Conservation (phyloP, 805 yeast species). For the Candida caryicola region DNA sequence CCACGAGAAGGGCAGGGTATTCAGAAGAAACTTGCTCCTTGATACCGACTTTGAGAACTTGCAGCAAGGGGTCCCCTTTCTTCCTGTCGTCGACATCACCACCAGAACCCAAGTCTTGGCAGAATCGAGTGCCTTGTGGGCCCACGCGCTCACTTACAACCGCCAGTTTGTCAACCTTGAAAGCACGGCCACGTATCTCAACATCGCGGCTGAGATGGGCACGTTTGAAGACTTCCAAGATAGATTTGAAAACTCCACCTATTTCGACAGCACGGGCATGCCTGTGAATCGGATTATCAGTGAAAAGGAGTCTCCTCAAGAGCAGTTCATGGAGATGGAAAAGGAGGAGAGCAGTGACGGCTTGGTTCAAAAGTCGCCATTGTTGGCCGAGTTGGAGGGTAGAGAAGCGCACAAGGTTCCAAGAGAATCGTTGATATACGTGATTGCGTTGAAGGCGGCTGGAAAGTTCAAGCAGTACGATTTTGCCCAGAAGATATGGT, state of each 20-base stretch:
- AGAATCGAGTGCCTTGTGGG: constrained; percentile 79
- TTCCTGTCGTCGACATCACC: constrained; percentile 53
- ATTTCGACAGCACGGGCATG: constrained; percentile 23
- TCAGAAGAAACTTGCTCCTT: constrained; percentile 46
- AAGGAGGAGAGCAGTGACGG: constrained; percentile 1
- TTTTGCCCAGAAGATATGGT: constrained; percentile 69
- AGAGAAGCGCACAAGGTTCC: constrained; percentile 12
- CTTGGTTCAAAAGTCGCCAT: constrained; percentile 18
- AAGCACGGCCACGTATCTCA: constrained; percentile 51
- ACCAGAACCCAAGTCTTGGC: constrained; percentile 48
- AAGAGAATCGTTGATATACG: constrained; percentile 49
- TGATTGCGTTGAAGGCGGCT: constrained; percentile 65
- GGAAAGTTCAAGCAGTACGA: constrained; percentile 49
- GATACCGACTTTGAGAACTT: constrained; percentile 34
- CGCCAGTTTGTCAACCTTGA: constrained; percentile 44
- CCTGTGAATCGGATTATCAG: constrained; percentile 11
- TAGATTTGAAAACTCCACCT: constrained; percentile 29
- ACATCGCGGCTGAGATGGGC: constrained; percentile 41
- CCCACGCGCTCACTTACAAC: constrained; percentile 43
- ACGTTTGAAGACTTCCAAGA: constrained; percentile 31
- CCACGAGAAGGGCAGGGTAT: constrained; percentile 44
- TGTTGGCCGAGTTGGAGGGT: constrained; percentile 10
- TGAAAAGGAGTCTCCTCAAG: not conserved
- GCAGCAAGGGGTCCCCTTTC: constrained; percentile 55
- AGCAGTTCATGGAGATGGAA: constrained; percentile 7